These are phyloP conservation scores for Trichophaea hybrida DNA, from an alignment of 2,329 filamentous ascomycete genomes.

Conservation along the genomic window DNA sequence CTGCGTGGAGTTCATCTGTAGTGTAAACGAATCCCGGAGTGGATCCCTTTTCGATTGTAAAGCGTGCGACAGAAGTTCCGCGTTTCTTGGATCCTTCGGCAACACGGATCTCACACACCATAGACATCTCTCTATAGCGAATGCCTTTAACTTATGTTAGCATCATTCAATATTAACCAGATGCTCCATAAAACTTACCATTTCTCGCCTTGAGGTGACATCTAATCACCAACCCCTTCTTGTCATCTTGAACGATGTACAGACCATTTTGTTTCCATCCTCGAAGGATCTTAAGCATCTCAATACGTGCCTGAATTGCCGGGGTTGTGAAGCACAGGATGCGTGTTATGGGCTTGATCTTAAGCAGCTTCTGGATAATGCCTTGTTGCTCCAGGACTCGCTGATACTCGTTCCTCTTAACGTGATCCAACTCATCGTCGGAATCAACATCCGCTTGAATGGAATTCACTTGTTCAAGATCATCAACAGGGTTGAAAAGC, in stretches of 20 bases:
- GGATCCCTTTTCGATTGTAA: constrained; percentile 83
- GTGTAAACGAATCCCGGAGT: constrained; percentile 58
- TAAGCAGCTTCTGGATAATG: constrained; percentile 79
- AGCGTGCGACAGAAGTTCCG: constrained; percentile 62
- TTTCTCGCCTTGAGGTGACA: neutral
- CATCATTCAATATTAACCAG: neutral
- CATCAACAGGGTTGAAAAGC: neutral
- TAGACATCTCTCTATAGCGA: constrained; percentile 32
- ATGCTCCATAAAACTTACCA: neutral
- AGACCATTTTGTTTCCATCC: constrained; percentile 48
- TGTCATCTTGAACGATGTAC: constrained; percentile 64
- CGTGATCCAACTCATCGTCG: constrained; percentile 9
- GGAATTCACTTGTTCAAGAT: neutral
- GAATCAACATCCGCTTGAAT: neutral
- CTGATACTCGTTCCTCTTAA: constrained; percentile 37
- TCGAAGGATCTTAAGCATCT: constrained; percentile 58
- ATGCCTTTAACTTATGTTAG: neutral
- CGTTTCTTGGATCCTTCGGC: constrained; percentile 73
- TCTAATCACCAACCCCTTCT: constrained; percentile 57
- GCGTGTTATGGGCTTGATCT: constrained; percentile 67
- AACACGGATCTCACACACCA: constrained; percentile 75
- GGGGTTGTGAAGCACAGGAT: constrained; percentile 62
- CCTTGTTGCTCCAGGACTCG: constrained; percentile 51
- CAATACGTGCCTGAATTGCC: constrained; percentile 59
- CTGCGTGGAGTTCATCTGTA: neutral